phyloP scores from a whole-genome alignment of 2,329 filamentous ascomycete species.

The Exophiala xenobiotica region DNA sequence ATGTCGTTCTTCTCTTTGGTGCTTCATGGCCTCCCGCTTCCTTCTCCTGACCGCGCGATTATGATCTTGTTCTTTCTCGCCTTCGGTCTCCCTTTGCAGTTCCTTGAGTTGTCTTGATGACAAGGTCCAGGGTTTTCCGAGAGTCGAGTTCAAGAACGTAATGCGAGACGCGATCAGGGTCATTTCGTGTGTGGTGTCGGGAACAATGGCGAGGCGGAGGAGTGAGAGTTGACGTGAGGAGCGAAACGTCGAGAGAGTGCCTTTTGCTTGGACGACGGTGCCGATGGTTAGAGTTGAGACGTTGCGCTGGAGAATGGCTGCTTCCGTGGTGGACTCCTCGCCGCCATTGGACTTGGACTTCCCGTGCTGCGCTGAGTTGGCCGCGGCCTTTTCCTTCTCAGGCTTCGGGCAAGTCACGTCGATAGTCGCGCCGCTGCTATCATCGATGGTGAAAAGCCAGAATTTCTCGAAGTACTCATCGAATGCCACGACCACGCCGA shows the following conservation, averaged over 20 bases:
- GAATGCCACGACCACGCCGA: constrained; percentile 66
- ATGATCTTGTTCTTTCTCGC: constrained; percentile 39
- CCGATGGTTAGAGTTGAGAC: constrained; percentile 51
- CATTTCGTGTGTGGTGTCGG: constrained; percentile 56
- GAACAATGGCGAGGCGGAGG: constrained; percentile 52
- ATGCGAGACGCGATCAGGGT: constrained; percentile 53
- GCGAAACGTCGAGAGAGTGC: constrained; percentile 55
- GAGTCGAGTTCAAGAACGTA: constrained; percentile 49
- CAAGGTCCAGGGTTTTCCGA: constrained; percentile 56
- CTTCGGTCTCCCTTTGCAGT: constrained; percentile 44
- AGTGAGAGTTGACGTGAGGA: constrained; percentile 53
- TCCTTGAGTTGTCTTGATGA: constrained; percentile 42
- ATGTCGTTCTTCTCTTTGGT: constrained; percentile 43
- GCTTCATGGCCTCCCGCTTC: constrained; percentile 32
- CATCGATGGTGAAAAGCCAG: constrained; percentile 56
- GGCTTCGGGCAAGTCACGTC: constrained; percentile 52
- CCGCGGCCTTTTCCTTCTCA: constrained; percentile 25
- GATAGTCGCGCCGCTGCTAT: constrained; percentile 59
- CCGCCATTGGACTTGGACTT: constrained; percentile 18
- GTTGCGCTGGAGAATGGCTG: constrained; percentile 13
- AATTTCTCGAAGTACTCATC: constrained; percentile 36
- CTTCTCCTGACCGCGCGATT: constrained; percentile 36
- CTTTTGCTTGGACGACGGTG: constrained; percentile 56
- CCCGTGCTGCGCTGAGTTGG: constrained; percentile 37
- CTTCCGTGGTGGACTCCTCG: background rate